phyloP scores from a whole-genome alignment of 2,329 filamentous ascomycete genomes.

The Trichoderma pleuroti region DNA sequence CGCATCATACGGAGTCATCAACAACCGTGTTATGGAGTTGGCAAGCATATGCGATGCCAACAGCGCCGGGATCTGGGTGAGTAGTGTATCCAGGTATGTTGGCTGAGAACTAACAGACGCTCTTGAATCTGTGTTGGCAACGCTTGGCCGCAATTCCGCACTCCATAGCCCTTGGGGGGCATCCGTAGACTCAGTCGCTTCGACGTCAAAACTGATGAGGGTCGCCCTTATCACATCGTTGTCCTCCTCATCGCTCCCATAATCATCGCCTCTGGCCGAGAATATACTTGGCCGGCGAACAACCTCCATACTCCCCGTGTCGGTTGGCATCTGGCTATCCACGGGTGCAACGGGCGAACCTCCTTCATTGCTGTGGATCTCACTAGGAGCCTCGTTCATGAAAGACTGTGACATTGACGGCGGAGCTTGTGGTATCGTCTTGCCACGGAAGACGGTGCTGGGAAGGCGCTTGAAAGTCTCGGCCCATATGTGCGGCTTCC shows the following conservation, averaged over 20 bases:
- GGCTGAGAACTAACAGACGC: conserved; percentile 27
- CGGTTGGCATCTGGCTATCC: conserved; percentile 30
- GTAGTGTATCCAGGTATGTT: conserved; percentile 45
- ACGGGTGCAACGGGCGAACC: neutral
- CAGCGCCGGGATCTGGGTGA: conserved; percentile 50
- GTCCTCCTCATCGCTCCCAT: conserved; percentile 55
- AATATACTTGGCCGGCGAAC: conserved; percentile 45
- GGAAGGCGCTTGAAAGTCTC: conserved; percentile 41
- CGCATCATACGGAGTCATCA: conserved; percentile 47
- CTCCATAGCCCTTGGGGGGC: conserved; percentile 54
- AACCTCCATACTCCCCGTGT: conserved; percentile 30
- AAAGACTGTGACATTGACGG: neutral
- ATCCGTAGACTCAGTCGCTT: conserved; percentile 52
- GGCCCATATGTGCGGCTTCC: conserved; percentile 37
- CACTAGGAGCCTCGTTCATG: conserved; percentile 5
- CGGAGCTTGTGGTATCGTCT: conserved; percentile 25
- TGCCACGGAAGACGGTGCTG: conserved; percentile 33
- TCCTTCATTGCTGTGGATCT: conserved; percentile 7
- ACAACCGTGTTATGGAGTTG: conserved; percentile 40
- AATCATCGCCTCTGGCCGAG: conserved; percentile 49
- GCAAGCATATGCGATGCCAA: conserved; percentile 47
- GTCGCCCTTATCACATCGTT: conserved; percentile 53
- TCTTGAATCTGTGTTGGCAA: conserved; percentile 31
- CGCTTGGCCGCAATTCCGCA: conserved; percentile 54
- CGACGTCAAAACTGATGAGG: conserved; percentile 59